phyloP scores from a whole-genome alignment of 805 yeast genomes.

The Barnettozyma vustinii region DNA sequence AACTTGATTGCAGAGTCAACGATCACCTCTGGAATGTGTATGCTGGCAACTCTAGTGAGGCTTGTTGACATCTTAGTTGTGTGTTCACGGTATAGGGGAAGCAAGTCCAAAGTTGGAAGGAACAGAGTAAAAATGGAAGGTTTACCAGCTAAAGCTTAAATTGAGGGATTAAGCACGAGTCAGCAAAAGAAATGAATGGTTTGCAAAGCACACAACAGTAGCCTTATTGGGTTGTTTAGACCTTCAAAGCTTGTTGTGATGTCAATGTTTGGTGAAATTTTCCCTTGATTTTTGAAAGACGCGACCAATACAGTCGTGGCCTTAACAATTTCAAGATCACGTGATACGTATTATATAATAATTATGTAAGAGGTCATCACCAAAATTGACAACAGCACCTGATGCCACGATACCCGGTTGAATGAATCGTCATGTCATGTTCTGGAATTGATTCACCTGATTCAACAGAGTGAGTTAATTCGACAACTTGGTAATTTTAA shows the following conservation, averaged over 20 bases:
- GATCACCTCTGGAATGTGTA: slow-evolving; percentile 7
- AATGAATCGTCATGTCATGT: too few species aligned
- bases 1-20: slow-evolving; percentile 6
- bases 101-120: too few species aligned
- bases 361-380: too few species aligned
- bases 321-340: not conserved
- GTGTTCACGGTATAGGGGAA: not conserved
- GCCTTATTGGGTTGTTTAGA: not conserved
- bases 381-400: not conserved
- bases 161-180: not conserved
- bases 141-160: not conserved
- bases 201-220: not conserved
- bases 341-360: not conserved
- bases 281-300: not conserved
- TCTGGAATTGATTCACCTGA: too few species aligned
- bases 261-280: not conserved
- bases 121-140: not conserved
- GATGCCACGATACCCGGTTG: not conserved
- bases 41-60: slow-evolving; percentile 5
- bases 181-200: not conserved
- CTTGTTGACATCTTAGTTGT: not conserved
- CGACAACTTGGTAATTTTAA: too few species aligned
- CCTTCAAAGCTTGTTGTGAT: not conserved
- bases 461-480: too few species aligned
- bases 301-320: not conserved